These are phyloP conservation scores for Mesotaenium endlicherianum DNA, from an alignment of 139 green algal genomes.

Conservation along the genomic window DNA sequence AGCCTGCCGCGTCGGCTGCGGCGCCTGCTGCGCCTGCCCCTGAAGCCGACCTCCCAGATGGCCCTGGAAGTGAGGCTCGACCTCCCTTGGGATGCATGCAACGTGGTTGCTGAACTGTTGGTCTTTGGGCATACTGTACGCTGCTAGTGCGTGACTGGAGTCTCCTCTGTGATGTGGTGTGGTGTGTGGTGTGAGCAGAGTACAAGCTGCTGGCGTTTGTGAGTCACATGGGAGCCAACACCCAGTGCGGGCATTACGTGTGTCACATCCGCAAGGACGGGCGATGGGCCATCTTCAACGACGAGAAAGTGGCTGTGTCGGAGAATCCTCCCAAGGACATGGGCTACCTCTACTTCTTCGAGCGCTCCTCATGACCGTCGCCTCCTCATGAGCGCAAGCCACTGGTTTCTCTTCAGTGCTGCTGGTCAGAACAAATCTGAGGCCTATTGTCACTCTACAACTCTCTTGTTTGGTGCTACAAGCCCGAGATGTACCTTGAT, in stretches of 20 bases:
- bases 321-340: slow-evolving; percentile 77
- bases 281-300: slow-evolving; percentile 94
- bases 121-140: background rate
- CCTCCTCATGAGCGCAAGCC: no score
- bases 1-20: background rate
- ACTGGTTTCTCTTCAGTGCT: no score
- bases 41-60: slow-evolving; percentile 27
- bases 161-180: background rate
- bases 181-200: slow-evolving; percentile 3
- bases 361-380: slow-evolving; percentile 19
- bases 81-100: background rate
- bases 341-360: slow-evolving; percentile 93
- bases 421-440: no score
- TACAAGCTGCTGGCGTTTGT: slow-evolving; percentile 90
- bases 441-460: no score
- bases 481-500: no score
- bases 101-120: background rate
- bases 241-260: slow-evolving; percentile 94
- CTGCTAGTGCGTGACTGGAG: background rate
- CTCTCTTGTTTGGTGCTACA: no score
- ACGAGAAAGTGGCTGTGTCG: slow-evolving; percentile 92
- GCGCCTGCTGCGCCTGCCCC: background rate
- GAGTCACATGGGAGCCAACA: slow-evolving; percentile 91
- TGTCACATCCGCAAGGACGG: slow-evolving; percentile 80
- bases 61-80: slow-evolving; percentile 37